phyloP scores from a whole-genome alignment of 2,329 filamentous ascomycete genomes.

The Arthroderma uncinatum region DNA sequence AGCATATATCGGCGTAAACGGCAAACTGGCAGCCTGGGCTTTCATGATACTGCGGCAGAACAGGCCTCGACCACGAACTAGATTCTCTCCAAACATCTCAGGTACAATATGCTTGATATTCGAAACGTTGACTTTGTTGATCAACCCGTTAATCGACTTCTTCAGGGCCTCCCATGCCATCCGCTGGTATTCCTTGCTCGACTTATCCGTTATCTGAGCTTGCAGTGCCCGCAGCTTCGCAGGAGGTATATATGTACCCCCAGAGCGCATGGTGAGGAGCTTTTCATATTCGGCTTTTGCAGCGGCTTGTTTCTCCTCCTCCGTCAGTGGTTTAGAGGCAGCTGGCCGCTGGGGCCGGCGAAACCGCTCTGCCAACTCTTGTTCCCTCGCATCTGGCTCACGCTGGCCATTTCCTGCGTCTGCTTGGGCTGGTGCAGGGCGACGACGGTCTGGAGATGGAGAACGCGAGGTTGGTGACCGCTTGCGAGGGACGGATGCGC shows the following conservation, averaged over 20 bases:
- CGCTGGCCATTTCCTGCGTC: conserved; percentile 32
- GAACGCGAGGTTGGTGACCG: conserved; percentile 46
- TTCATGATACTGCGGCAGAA: conserved; percentile 98
- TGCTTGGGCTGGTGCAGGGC: conserved; percentile 38
- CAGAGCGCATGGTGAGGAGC: conserved; percentile 81
- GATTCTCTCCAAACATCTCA: conserved; percentile 88
- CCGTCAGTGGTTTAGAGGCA: conserved; percentile 46
- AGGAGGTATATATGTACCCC: conserved; percentile 92
- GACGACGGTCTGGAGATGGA: conserved; percentile 41
- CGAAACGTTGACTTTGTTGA: conserved; percentile 97
- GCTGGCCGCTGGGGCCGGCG: conserved; percentile 40
- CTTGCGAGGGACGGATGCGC: conserved; percentile 43
- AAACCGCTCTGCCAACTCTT: conserved; percentile 43
- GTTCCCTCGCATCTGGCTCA: conserved; percentile 41
- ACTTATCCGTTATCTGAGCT: conserved; percentile 93
- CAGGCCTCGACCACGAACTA: conserved; percentile 78
- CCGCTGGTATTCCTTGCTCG: conserved; percentile 91
- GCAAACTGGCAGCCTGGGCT: conserved; percentile 87
- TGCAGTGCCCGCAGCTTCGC: conserved; percentile 82
- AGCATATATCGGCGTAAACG: conserved; percentile 92
- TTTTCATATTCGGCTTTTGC: conserved; percentile 92
- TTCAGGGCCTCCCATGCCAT: conserved; percentile 99
- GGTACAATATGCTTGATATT: conserved; percentile 98
- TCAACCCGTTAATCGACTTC: conserved; percentile 95
- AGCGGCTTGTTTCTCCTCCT: conserved; percentile 75